phyloP scores from a whole-genome alignment of 2,329 filamentous ascomycete genomes.

The Coleophoma eucalyptorum region DNA sequence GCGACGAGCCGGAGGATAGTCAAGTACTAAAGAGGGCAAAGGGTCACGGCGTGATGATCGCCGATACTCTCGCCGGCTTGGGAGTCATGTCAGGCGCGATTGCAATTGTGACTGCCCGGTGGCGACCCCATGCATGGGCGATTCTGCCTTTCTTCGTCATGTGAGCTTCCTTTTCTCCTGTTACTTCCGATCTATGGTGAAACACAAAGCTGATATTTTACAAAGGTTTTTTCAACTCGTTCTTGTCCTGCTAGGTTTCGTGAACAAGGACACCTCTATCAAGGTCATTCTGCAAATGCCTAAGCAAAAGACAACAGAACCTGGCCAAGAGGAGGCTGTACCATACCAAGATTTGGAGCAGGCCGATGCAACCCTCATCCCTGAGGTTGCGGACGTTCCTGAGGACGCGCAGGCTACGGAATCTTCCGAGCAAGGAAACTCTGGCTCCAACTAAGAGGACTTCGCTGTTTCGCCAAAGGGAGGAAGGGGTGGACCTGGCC shows the following conservation, averaged over 20 bases:
- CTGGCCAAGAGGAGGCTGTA: neutral
- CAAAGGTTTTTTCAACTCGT: neutral
- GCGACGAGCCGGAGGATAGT: neutral
- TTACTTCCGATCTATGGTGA: neutral
- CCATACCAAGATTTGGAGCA: neutral
- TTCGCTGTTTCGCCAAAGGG: no score
- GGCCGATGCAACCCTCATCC: neutral
- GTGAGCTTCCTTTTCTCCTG: neutral
- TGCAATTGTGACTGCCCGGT: neutral
- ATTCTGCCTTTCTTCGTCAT: neutral
- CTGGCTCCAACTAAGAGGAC: no score
- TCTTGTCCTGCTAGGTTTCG: neutral
- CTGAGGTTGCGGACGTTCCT: no score
- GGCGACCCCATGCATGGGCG: neutral
- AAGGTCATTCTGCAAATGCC: neutral
- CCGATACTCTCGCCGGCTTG: neutral
- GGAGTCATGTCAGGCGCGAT: neutral
- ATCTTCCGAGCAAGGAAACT: no score
- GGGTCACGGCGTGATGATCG: neutral
- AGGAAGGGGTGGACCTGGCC: no score
- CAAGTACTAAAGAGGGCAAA: neutral
- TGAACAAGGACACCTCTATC: neutral
- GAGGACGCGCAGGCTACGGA: no score
- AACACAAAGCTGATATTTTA: neutral
- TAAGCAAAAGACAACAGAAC: neutral